phyloP scores from a whole-genome alignment of 805 yeast genomes.

The Metschnikowia proteae region DNA sequence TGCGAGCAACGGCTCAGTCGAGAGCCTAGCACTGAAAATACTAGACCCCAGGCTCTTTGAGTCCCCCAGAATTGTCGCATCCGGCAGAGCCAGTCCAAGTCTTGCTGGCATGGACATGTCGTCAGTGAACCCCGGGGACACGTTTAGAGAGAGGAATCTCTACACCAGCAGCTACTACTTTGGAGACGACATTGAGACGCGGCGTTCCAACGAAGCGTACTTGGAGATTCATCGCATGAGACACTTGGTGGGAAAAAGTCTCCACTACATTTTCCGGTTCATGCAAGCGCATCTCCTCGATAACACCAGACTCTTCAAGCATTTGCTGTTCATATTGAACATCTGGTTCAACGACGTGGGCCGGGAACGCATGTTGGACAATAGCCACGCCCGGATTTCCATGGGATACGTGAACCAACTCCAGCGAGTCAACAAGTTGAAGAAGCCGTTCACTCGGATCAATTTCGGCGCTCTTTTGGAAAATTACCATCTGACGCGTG shows the following conservation, averaged over 20 bases:
- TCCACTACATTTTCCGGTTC: conserved; percentile 54
- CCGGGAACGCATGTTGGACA: conserved; percentile 57
- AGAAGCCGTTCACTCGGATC: conserved; percentile 73
- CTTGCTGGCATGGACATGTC: conserved; percentile 44
- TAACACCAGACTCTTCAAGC: conserved; percentile 59
- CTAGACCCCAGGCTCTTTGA: conserved; percentile 3
- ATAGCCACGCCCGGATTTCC: conserved; percentile 53
- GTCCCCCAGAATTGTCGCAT: conserved; percentile 25
- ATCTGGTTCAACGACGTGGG: conserved; percentile 84
- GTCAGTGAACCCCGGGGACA: conserved; percentile 50
- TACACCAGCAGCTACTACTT: conserved; percentile 65
- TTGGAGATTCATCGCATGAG: conserved; percentile 57
- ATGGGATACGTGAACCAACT: conserved; percentile 53
- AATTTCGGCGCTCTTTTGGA: conserved; percentile 72
- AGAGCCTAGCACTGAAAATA: background rate
- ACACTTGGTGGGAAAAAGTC: conserved; percentile 53
- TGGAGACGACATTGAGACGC: conserved; percentile 49
- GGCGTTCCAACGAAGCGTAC: conserved; percentile 32
- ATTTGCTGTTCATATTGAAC: conserved; percentile 58
- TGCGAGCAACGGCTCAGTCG: background rate
- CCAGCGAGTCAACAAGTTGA: conserved; percentile 59
- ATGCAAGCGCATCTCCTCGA: conserved; percentile 52
- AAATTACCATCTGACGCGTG: conserved; percentile 70
- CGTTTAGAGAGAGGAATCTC: conserved; percentile 57
- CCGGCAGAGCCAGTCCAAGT: conserved; percentile 44